A percentile compares a stretch with the other conserved stretches of the same genome.
These are phyloP conservation scores for Helianthus annuus DNA, from an alignment of 129 eudicot genomes.

Conservation along the genomic window DNA sequence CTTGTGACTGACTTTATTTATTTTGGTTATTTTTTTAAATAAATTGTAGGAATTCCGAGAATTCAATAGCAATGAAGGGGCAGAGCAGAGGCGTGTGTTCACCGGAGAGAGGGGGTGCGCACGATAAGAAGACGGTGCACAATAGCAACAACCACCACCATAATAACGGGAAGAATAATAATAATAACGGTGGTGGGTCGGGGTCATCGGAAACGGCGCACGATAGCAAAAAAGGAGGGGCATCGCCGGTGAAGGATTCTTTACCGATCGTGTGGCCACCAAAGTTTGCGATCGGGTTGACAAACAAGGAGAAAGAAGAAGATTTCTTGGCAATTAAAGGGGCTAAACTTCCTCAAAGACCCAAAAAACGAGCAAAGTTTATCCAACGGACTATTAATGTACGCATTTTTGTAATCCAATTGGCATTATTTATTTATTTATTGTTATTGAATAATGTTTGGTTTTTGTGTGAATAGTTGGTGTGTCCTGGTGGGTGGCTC, in stretches of 20 bases:
- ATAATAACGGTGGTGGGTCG: constrained; percentile 51
- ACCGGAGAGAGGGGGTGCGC: constrained; percentile 56
- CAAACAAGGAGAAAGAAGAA: constrained; percentile 94
- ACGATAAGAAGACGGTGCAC: constrained; percentile 29
- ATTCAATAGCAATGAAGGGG: constrained; percentile 66
- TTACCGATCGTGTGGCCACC: constrained; percentile 83
- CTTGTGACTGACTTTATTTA: background rate
- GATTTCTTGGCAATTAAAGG: constrained; percentile 88
- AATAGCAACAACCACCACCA: constrained; percentile 21
- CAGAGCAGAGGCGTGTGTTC: constrained; percentile 68
- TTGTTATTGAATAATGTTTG: constrained; percentile 3
- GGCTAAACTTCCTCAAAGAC: constrained; percentile 93
- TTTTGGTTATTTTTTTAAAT: constrained; percentile 1
- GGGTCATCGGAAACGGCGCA: constrained; percentile 61
- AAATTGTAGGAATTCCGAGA: constrained; percentile 55
- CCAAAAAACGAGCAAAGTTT: constrained; percentile 88
- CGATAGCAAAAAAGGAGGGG: constrained; percentile 57
- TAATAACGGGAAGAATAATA: constrained; percentile 21
- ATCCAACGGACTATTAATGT: constrained; percentile 93
- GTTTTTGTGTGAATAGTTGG: constrained; percentile 42
- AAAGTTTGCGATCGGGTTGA: constrained; percentile 77
- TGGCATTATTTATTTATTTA: background rate
- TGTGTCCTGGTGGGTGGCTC: constrained; percentile 84
- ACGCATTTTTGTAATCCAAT: background rate
- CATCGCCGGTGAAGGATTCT: constrained; percentile 62